These are phyloP conservation scores for Oidiodendron maius DNA, from an alignment of 495 filamentous ascomycete species.

Conservation along the genomic window DNA sequence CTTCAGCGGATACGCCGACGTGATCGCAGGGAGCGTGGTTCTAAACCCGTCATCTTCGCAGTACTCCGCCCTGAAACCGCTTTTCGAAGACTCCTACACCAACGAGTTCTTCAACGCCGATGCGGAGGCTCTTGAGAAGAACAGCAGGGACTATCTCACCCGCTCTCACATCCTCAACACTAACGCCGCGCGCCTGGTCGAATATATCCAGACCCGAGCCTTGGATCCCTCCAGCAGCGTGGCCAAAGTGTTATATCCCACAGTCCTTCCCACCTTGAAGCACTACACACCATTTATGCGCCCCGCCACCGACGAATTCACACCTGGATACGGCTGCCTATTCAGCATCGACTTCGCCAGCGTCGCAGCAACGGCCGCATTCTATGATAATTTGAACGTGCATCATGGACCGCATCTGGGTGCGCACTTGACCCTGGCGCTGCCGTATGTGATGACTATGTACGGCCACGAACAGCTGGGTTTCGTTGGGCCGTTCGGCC, in stretches of 20 bases:
- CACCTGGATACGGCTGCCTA: constrained; percentile 30
- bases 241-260: constrained; percentile 33
- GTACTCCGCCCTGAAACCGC: constrained; percentile 24
- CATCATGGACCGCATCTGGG: constrained; percentile 41
- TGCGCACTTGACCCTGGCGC: constrained; percentile 36
- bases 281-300: constrained; percentile 35
- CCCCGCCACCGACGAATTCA: constrained; percentile 24
- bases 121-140: constrained; percentile 33
- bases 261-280: constrained; percentile 16
- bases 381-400: constrained; percentile 36
- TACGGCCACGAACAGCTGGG: constrained; percentile 24
- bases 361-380: constrained; percentile 25
- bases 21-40: constrained; percentile 40
- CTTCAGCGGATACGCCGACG: constrained; percentile 45
- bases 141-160: constrained; percentile 32
- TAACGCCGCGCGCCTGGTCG: constrained; percentile 35
- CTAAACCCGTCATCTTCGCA: constrained; percentile 31
- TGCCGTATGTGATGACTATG: constrained; percentile 33
- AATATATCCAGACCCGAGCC: constrained; percentile 23
- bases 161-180: constrained; percentile 34
- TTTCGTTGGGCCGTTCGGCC: constrained; percentile 22
- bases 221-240: constrained; percentile 23
- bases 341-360: constrained; percentile 36
- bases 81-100: constrained; percentile 24
- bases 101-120: constrained; percentile 37